Conservation (phyloP, 2,329 filamentous ascomycete genomes). For the Fusarium hainanense region DNA sequence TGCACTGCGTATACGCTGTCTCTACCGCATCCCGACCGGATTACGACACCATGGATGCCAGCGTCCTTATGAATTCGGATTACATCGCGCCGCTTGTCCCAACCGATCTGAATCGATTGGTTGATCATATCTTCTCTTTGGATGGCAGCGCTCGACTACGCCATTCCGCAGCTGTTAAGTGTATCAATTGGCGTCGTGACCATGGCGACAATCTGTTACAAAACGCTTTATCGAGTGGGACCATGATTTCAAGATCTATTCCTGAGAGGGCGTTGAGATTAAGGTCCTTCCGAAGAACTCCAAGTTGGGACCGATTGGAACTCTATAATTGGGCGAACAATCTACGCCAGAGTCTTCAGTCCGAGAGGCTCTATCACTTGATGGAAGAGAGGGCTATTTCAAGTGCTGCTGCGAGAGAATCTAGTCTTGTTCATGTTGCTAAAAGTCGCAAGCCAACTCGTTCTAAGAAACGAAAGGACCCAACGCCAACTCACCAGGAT, state of each 20-base stretch:
- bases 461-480: constrained; percentile 12
- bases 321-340: constrained; percentile 53
- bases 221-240: constrained; percentile 32
- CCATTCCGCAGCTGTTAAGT: constrained; percentile 84
- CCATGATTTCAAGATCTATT: constrained; percentile 27
- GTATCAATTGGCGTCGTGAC: constrained; percentile 74
- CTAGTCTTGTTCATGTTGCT: constrained; percentile 32
- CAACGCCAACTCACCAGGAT: constrained; percentile 66
- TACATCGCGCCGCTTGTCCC: constrained; percentile 83
- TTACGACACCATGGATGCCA: constrained; percentile 89
- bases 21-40: constrained; percentile 80
- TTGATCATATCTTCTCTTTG: constrained; percentile 80
- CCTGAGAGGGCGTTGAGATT: constrained; percentile 35
- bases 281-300: constrained; percentile 24
- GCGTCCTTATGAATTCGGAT: constrained; percentile 89
- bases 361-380: constrained; percentile 46
- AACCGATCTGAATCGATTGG: constrained; percentile 77
- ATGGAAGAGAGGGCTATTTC: constrained; percentile 35
- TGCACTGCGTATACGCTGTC: constrained; percentile 73
- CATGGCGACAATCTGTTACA: constrained; percentile 37
- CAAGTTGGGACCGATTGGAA: constrained; percentile 49
- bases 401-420: constrained; percentile 23
- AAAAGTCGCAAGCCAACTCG: neutral
- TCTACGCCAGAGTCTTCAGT: constrained; percentile 51
- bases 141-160: constrained; percentile 85